Conservation (phyloP, 306 rosid genomes). For the Quercus suber region DNA sequence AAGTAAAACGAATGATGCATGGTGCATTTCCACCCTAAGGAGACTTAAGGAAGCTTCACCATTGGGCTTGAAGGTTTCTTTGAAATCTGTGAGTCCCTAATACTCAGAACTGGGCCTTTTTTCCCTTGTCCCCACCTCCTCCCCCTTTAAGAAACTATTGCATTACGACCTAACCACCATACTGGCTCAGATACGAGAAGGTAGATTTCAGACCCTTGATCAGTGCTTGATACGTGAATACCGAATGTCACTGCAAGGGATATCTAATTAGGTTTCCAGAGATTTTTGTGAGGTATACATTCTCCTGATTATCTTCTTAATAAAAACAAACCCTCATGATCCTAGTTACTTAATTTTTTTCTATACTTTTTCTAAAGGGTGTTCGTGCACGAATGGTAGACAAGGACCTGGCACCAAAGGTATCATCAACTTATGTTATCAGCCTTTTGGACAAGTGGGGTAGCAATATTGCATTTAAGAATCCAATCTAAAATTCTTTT, state of each 20-base stretch:
- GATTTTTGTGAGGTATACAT: conserved; percentile 79
- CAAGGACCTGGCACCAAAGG: no score
- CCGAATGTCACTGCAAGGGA: conserved; percentile 68
- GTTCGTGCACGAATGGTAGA: no score
- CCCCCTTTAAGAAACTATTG: no score
- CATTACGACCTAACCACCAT: no score
- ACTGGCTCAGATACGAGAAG: no score
- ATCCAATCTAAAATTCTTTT: no score
- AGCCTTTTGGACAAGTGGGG: no score
- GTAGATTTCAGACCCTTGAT: conserved; percentile 66
- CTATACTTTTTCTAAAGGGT: conserved; percentile 44
- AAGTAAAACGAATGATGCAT: no score
- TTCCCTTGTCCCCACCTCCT: background rate
- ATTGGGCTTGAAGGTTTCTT: conserved; percentile 12
- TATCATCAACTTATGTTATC: no score
- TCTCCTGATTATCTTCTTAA: background rate
- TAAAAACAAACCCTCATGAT: background rate
- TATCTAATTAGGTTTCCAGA: conserved; percentile 53
- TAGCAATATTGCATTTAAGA: no score
- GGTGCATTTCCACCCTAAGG: no score
- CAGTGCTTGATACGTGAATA: conserved; percentile 84
- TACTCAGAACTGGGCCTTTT: conserved; percentile 5
- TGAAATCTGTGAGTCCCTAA: conserved; percentile 75
- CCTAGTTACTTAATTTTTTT: conserved; percentile 8
- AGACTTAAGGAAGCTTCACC: no score